Percentiles rank a stretch among this genome's conserved stretches.
These are phyloP conservation scores for Rhodotorula kratochvilovae DNA, from an alignment of 768 basidiomycete species.

Conservation along the genomic window DNA sequence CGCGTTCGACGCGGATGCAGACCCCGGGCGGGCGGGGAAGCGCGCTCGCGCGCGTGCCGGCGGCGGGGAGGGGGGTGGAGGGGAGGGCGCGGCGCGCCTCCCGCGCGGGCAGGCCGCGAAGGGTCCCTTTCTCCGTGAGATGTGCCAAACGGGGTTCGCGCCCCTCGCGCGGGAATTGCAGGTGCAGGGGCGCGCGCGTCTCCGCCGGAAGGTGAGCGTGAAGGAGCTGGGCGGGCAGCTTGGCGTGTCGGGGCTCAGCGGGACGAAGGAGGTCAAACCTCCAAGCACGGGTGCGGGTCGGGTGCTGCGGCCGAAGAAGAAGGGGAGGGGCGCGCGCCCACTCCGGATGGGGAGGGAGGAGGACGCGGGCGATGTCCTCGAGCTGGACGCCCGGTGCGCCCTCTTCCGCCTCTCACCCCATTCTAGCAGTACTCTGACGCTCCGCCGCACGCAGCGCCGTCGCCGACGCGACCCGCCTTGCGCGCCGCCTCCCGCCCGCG, in stretches of 20 bases:
- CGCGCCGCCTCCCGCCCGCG: neutral
- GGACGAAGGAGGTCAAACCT: no score
- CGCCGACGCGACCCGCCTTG: neutral
- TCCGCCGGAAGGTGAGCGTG: neutral
- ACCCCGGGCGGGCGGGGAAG: no score
- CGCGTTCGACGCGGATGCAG: no score
- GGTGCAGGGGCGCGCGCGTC: no score
- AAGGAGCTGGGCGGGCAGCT: neutral
- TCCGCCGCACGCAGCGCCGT: neutral
- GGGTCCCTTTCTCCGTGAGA: neutral
- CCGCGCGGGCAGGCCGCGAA: no score
- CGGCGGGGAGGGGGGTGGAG: no score
- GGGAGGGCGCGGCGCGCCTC: neutral
- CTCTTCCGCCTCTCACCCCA: no score
- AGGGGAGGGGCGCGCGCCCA: neutral
- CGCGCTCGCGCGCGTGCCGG: no score
- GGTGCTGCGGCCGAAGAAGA: no score
- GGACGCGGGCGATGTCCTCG: neutral
- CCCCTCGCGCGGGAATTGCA: neutral
- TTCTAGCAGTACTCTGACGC: no score
- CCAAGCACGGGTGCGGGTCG: no score
- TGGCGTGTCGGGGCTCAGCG: neutral
- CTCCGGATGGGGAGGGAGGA: neutral
- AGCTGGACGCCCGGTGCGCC: constrained; percentile 2
- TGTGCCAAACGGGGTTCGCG: neutral